Conservation (phyloP, 805 yeast species). For the Teunomyces cretensis region DNA sequence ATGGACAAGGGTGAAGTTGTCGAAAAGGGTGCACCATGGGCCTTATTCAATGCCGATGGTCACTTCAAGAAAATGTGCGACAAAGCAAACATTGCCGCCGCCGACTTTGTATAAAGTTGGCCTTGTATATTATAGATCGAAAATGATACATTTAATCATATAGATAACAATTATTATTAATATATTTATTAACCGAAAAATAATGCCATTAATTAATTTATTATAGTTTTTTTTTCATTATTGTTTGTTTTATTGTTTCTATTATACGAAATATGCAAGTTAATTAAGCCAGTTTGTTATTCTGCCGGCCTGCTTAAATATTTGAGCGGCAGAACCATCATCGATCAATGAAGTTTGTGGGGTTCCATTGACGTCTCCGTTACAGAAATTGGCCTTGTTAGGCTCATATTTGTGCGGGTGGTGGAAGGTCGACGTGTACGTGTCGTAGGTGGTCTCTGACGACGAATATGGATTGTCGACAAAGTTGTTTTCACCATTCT, state of each 20-base stretch:
- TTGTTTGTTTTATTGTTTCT: not conserved
- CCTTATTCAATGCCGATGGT: constrained; percentile 27
- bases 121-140: not conserved
- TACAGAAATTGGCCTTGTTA: constrained; percentile 10
- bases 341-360: constrained; percentile 16
- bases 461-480: constrained; percentile 2
- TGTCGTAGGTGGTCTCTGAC: constrained; percentile 7
- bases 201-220: not conserved
- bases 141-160: not conserved
- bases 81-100: constrained; percentile 31
- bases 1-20: constrained; percentile 34
- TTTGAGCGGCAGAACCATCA: constrained; percentile 21
- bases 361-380: constrained; percentile 7
- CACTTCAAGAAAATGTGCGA: constrained; percentile 37
- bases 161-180: not conserved
- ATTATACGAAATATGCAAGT: too few relatives aligned
- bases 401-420: constrained; percentile 6
- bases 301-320: constrained; percentile 14
- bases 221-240: not conserved
- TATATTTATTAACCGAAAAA: not conserved
- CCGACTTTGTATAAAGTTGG: constrained; percentile 20
- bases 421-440: constrained; percentile 7
- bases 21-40: constrained; percentile 36
- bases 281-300: not conserved
- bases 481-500: not conserved